Evolutionary conservation across 192 early-diverging fungal genomes (phyloP).

Genomic region (Podila epigama): DNA sequence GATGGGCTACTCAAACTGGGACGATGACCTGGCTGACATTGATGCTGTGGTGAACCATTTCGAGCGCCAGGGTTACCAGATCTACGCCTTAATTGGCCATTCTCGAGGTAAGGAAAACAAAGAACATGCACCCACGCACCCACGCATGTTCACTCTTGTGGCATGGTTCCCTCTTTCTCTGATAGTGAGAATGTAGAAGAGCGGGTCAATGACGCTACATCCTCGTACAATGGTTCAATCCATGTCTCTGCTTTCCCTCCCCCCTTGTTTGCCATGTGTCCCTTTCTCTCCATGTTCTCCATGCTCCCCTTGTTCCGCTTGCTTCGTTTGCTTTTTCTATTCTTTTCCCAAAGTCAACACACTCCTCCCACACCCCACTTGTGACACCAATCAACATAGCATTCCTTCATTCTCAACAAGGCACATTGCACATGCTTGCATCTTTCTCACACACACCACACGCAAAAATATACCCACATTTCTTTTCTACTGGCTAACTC

Average conservation of each 20-base stretch:
- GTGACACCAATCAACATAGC: too few relatives aligned
- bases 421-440: not conserved
- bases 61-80: slow-evolving; percentile 36
- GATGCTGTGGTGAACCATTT: slow-evolving; percentile 43
- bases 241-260: not conserved
- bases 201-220: not conserved
- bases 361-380: too few relatives aligned
- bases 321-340: not conserved
- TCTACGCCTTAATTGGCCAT: slow-evolving; percentile 50
- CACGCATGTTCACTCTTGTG: too few relatives aligned
- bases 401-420: too few relatives aligned
- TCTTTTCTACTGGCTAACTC: not conserved
- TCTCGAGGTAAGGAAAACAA: slow-evolving; percentile 42
- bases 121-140: not conserved
- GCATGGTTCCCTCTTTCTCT: too few relatives aligned
- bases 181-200: too few relatives aligned
- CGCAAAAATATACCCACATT: too few relatives aligned
- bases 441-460: not conserved
- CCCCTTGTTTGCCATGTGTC: too few relatives aligned
- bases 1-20: slow-evolving; percentile 40
- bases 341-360: too few relatives aligned
- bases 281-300: too few relatives aligned
- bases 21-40: slow-evolving; percentile 45
- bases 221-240: not conserved
- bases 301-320: too few relatives aligned